A percentile compares a stretch with the other conserved stretches of the same genome.
phyloP scores from a whole-genome alignment of 1,284 basidiomycete genomes.

The Boletus semigastroideus region DNA sequence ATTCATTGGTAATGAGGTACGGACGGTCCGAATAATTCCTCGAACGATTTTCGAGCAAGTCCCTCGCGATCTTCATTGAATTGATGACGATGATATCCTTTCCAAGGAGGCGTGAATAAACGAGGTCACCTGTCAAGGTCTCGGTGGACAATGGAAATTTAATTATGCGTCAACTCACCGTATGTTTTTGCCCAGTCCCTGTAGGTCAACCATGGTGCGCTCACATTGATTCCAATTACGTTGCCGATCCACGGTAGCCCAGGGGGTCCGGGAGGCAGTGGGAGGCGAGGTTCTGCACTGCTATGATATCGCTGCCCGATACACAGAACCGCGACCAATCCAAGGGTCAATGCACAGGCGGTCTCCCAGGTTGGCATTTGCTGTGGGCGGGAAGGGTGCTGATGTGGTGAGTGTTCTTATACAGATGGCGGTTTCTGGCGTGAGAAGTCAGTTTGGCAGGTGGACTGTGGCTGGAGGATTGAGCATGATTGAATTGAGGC shows the following conservation, averaged over 20 bases:
- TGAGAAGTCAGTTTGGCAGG: not conserved
- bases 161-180: not conserved
- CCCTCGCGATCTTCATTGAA: constrained; percentile 4
- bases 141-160: not conserved
- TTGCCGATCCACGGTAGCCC: constrained; percentile 9
- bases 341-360: not conserved
- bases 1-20: not conserved
- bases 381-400: not conserved
- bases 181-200: constrained; percentile 3
- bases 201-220: constrained; percentile 8
- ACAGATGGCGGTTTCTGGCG: not conserved
- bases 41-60: constrained; percentile 4
- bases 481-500: no score
- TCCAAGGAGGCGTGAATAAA: constrained; percentile 6
- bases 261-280: constrained; percentile 7
- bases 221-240: not conserved
- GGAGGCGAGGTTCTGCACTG: not conserved
- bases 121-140: not conserved
- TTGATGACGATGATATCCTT: constrained; percentile 10
- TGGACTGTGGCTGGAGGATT: no score
- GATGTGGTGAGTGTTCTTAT: not conserved
- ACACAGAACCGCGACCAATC: not conserved
- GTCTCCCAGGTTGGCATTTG: not conserved
- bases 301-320: not conserved
- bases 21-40: constrained; percentile 8